Evolutionary conservation across 1,284 basidiomycete genomes (phyloP).

Genomic region (Puccinia polysora): DNA sequence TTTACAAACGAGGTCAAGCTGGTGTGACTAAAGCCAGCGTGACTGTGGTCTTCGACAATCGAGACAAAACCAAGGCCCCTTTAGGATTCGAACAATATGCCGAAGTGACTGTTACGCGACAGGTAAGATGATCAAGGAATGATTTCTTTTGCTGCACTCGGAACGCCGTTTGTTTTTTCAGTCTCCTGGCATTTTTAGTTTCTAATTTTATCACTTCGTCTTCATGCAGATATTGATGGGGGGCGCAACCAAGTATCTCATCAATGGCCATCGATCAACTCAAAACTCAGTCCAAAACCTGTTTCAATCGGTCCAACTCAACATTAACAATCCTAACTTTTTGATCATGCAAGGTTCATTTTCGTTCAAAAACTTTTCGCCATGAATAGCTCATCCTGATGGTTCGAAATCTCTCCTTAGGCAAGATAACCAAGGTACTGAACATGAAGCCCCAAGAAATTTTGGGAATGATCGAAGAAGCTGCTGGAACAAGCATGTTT

Average conservation of each 20-base stretch:
- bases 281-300: conserved; percentile 84
- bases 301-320: conserved; percentile 95
- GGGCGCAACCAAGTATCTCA: conserved; percentile 89
- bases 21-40: conserved; percentile 96
- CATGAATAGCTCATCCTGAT: background rate
- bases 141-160: no score
- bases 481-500: conserved; percentile 97
- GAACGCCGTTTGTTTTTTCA: background rate
- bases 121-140: conserved; percentile 62
- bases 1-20: conserved; percentile 96
- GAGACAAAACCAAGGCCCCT: conserved; percentile 80
- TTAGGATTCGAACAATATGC: conserved; percentile 74
- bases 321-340: conserved; percentile 99
- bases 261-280: conserved; percentile 92
- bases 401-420: conserved; percentile 52
- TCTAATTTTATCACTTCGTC: background rate
- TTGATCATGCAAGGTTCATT: conserved; percentile 94
- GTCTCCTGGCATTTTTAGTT: background rate
- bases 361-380: background rate
- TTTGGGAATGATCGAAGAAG: conserved; percentile 97
- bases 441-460: conserved; percentile 99
- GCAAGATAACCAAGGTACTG: conserved; percentile 65
- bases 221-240: conserved; percentile 76
- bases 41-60: conserved; percentile 98
- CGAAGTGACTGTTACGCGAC: conserved; percentile 94